Base-by-base conservation (phyloP, 345 rosid species). In the Rhodamnia argentea region DNA sequence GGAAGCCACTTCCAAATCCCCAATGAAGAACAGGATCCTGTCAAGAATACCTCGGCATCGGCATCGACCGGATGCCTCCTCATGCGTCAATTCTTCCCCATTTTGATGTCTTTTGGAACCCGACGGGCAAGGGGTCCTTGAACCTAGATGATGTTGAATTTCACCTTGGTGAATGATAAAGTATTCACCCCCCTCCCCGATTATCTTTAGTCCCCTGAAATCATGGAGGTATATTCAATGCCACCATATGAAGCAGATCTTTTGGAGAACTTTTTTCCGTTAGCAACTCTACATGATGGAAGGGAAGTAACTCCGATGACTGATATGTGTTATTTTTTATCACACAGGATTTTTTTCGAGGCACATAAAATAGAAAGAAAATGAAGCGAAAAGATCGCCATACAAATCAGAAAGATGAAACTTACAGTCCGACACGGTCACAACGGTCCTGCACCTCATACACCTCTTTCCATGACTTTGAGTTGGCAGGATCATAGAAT, bases 341-440 rank as follows among this genome's bases (percentile, higher is more conserved):
- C 78, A 32, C 23, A 64, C 5, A 64, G 29, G 76, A 64, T 37
- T 37, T 64, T 32, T 16, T 32, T 16, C 24, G 76, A 32, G 78
- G 78, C 2, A 24, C 44, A 32, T 32, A 4, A 4, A 20, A 70
- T 32, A 18, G 26, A 20, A 37, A 64, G 22, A 70, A 64, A 37
- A 18, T 10, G 47, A 37, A 70, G 47, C 0, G 0, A 37, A 37
- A 70, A 37, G 78, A 70, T 37, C 78, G 4, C 47, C 78, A 18
- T 70, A 70, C 47, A 70, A 37, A 70, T 70, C 78, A 26, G 83
- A 62, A 78, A 60, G 56, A 70, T 59, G 32, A 2, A 74, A 88
- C 94, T 88, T 89, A 93, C 95, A 90, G 62, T 85, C 96, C 96
- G 32, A 92, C 83, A 23, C 94, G 94, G 87, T 91, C 95, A 74